Evolutionary conservation across 129 eudicot species (phyloP), one percentile per base, ranked within the genome.

Genomic region (Arctium minus): DNA sequence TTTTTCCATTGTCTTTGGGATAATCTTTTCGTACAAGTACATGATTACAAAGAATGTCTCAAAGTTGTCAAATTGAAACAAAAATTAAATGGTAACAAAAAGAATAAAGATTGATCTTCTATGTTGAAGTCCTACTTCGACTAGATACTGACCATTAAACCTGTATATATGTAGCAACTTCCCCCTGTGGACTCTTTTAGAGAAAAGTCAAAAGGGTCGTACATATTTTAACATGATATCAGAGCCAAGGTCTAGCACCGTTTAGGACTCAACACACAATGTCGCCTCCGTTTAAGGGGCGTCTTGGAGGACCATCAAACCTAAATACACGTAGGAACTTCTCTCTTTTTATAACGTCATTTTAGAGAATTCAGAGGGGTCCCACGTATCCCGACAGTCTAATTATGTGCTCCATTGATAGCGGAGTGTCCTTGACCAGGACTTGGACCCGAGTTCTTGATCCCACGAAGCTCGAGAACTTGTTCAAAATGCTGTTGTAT

Each of bases 371-470:
- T 9, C 67, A 18, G 5, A 60, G 7, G 27, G 50, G 27, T 22
- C 27, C 27, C 27, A 22, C 27, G 27, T 22, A 22, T 22, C 27
- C 27, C 27, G 27, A 46, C 4, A 46, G 29, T 11, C 82, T 77
- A 90, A 35, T 88, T 70, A 68, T 82, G 91, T 27, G 39, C 67
- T 12, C 79, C 85, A 29, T 77, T 74, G 65, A 37, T 48, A 67
- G 17, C 68, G 0, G 90, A 86, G 85, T 91, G 89, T 44, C 95
- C 95, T 33, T 37, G 87, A 38, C 96, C 96, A 0, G 93, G 96
- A 44, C 96, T 89, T 0, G 96, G 96, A 50, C 96, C 96, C 4
- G 96, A 91, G 68, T 80, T 86, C 84, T 86, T 89, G 83, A 86
- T 77, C 67, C 85, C 92, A 0, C 80, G 76, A 42, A 89, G 89